Evolutionary conservation across 2,329 filamentous ascomycete genomes (phyloP), one percentile per base, ranked within the genome.

Genomic region (Botryotinia calthae): DNA sequence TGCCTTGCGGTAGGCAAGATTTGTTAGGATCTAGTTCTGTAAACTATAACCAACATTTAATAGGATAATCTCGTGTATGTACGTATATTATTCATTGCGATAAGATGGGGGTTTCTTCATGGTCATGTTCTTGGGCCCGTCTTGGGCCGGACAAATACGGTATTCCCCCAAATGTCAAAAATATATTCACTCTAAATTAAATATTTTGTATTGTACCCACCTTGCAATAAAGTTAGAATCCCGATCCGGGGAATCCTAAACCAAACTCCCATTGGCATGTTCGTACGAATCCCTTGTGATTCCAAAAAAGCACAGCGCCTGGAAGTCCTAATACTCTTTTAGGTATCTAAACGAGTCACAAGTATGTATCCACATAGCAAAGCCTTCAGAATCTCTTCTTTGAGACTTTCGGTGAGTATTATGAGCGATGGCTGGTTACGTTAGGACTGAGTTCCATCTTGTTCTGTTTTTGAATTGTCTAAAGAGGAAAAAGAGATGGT

Each of bases 161-260:
- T 18, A 31, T 44, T 67, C 65, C 48, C n/a, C n/a, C 37, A 16
- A 68, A 25, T 44, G n/a, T 56, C 48, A 56, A 44, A 31, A 31
- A 44, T 18, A 31, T 28, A 28, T 31, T 25, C 12, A 18, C 1
- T 1, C 7, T 9, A 48, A 40, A 56, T 16, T 40, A 4, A 16
- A 40, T 40, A 12, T 28, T 25, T 20, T 9, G 5, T 42, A 25
- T 12, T 6, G 9, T 6, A 28, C 7, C 0, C 22, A 28, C 25
- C 37, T n/a, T 12, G 22, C 37, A 14, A 58, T 40, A 3, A 34
- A 51, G 14, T 7, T 7, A 37, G 28, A 56, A 68, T 56, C n/a
- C n/a, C 51, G 65, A 31, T 44, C 48, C 65, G 65, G 48, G 65
- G 65, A 68, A 42, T 56, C n/a, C n/a, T 68, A 16, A 51, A 14